A percentile compares a stretch with the other conserved stretches of the same genome.
Conservation (phyloP, 2,329 filamentous ascomycete genomes). For the Aureobasidium zeae region DNA sequence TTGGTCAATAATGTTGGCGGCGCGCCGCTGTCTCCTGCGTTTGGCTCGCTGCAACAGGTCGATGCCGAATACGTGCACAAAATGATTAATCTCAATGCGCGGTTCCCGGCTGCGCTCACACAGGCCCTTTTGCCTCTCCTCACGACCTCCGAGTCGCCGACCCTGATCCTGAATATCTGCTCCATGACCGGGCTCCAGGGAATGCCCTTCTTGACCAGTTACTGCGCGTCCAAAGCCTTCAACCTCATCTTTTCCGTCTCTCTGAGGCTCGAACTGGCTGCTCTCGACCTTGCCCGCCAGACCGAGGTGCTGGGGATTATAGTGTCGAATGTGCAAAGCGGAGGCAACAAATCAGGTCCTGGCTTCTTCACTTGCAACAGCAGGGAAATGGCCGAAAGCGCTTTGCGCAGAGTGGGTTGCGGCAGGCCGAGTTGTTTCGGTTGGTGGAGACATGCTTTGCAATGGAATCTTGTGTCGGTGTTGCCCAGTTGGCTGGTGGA, state of each 20-base stretch:
- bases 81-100: constrained; percentile 41
- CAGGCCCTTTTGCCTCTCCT: constrained; percentile 39
- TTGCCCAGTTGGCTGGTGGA: constrained; percentile 19
- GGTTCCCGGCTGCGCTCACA: constrained; percentile 44
- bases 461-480: constrained; percentile 18
- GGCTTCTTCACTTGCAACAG: constrained; percentile 22
- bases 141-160: constrained; percentile 31
- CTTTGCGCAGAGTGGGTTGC: constrained; percentile 22
- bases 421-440: constrained; percentile 19
- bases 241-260: constrained; percentile 33
- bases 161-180: constrained; percentile 44
- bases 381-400: constrained; percentile 18
- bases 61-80: constrained; percentile 32
- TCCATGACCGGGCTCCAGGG: constrained; percentile 37
- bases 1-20: constrained; percentile 52
- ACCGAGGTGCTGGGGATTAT: constrained; percentile 34
- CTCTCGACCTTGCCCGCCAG: constrained; percentile 28
- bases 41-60: constrained; percentile 30
- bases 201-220: constrained; percentile 40
- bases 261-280: constrained; percentile 36
- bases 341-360: constrained; percentile 20
- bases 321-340: constrained; percentile 28
- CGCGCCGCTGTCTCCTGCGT: constrained; percentile 25
- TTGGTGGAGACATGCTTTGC: constrained; percentile 23
- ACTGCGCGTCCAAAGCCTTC: constrained; percentile 41